These are phyloP conservation scores for Annona squamosa DNA, from an alignment of 164 flowering plant genomes.

Conservation along the genomic window DNA sequence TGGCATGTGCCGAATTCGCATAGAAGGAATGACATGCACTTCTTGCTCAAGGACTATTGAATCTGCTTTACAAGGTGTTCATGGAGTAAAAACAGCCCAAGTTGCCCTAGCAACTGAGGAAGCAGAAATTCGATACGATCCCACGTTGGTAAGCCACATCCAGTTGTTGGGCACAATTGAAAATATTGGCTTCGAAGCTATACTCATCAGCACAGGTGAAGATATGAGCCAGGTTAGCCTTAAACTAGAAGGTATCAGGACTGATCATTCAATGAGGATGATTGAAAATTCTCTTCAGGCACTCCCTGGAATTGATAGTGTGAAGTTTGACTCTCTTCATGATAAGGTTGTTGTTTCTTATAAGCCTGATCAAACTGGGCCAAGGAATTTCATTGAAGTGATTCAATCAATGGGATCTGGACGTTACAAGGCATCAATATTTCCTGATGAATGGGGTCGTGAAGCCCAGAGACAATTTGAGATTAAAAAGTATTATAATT, in stretches of 20 bases:
- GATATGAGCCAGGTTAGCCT: constrained; percentile 52
- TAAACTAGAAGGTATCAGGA: constrained; percentile 48
- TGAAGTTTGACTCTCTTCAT: constrained; percentile 31
- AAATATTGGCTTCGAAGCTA: constrained; percentile 68
- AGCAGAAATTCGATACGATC: constrained; percentile 63
- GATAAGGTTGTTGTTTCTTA: constrained; percentile 54
- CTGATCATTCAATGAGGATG: constrained; percentile 32
- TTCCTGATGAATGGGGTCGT: constrained; percentile 45
- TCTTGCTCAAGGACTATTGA: constrained; percentile 68
- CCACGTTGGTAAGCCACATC: constrained; percentile 31
- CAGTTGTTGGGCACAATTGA: constrained; percentile 47
- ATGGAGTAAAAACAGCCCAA: constrained; percentile 57
- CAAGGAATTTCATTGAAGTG: constrained; percentile 53
- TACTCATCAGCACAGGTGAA: constrained; percentile 56
- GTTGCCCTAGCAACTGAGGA: constrained; percentile 82
- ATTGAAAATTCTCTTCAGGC: constrained; percentile 55
- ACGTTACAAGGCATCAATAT: constrained; percentile 47
- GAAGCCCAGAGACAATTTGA: constrained; percentile 45
- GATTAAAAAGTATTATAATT: constrained; percentile 42
- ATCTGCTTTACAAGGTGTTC: constrained; percentile 36
- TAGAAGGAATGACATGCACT: constrained; percentile 85
- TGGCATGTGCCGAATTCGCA: constrained; percentile 50
- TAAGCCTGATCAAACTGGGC: constrained; percentile 66
- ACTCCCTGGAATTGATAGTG: constrained; percentile 54
- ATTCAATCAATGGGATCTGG: constrained; percentile 57